Evolutionary conservation across 1,284 basidiomycete species (phyloP), one percentile per base, ranked within the genome.

Genomic region (Papiliotrema nemorosa): DNA sequence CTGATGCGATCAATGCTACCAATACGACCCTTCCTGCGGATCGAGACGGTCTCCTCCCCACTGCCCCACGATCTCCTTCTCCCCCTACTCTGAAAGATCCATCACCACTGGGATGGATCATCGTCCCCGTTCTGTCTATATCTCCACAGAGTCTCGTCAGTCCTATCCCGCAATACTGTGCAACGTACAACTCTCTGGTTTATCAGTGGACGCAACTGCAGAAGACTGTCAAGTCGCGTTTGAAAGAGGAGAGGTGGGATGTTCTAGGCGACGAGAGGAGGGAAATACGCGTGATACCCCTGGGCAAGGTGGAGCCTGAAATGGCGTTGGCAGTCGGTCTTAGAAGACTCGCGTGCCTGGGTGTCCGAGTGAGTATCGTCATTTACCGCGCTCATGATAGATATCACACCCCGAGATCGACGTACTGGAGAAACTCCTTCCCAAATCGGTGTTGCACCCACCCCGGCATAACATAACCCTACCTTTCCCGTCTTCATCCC

Each of bases 271-370:
- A 47, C 18, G 52, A 55, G 16, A 47, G 40, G 34, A 55, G 65
- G 42, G 70, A 70, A 47, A 62, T 72, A 43, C 82, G 81, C 63
- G 73, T 92, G 16, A 77, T 89, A n/a, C 79, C 84, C 13, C 75
- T 93, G 14, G 84, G 87, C 2, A 79, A 80, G 56, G 85, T 88
- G 1, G 90, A 93, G 71, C 44, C 64, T 16, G 71, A 78, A 7
- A 70, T 93, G 27, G 83, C 88, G 1, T 78, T 79, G 38, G 76
- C 80, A 2, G 62, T 86, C 14, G 87, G 86, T 6, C 67, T 92
- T 21, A 78, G 86, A 31, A 79, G 89, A 50, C 81, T 84, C 1
- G 82, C 89, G 0, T 81, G 83, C 5, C 50, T 93, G 37, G 85
- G 82, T 12, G 69, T 91, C 20, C 75, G 77, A 54, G 83, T 84